Evolutionary conservation across 179 eudicot genomes (phyloP).

Genomic region (Dionaea muscipula): DNA sequence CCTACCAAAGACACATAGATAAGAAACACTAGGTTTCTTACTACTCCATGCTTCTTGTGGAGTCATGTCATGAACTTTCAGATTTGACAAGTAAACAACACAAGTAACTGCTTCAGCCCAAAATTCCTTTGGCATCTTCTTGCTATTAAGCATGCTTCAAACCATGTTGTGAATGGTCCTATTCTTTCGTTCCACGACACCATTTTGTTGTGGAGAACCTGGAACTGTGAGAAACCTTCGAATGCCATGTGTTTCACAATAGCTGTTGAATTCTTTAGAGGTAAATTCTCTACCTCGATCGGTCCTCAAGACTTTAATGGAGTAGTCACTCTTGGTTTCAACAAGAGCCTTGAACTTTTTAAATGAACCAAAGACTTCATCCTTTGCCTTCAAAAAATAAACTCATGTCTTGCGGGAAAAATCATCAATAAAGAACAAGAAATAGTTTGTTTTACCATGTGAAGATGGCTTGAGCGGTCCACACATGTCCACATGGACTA

Average conservation of each 20-base stretch:
- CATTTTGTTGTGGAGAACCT: not conserved
- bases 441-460: not conserved
- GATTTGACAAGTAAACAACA: not conserved
- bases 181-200: not conserved
- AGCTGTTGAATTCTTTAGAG: not conserved
- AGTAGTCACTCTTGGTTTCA: not conserved
- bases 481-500: not conserved
- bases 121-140: slow-evolving; percentile 1
- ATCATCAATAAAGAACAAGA: not conserved
- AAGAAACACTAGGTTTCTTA: not conserved
- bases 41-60: not conserved
- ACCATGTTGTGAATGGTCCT: slow-evolving; percentile 1
- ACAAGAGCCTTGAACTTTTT: not conserved
- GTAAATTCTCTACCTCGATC: not conserved
- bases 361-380: not conserved
- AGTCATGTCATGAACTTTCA: not conserved
- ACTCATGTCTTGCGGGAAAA: not conserved
- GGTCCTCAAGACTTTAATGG: not conserved
- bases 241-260: not conserved
- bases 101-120: not conserved
- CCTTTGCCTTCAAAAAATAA: not conserved
- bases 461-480: not conserved
- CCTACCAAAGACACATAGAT: not conserved
- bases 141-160: not conserved
- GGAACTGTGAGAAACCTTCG: not conserved